These are phyloP conservation scores for Gnomoniopsis smithogilvyi DNA, from an alignment of 2,329 filamentous ascomycete genomes.

Conservation along the genomic window DNA sequence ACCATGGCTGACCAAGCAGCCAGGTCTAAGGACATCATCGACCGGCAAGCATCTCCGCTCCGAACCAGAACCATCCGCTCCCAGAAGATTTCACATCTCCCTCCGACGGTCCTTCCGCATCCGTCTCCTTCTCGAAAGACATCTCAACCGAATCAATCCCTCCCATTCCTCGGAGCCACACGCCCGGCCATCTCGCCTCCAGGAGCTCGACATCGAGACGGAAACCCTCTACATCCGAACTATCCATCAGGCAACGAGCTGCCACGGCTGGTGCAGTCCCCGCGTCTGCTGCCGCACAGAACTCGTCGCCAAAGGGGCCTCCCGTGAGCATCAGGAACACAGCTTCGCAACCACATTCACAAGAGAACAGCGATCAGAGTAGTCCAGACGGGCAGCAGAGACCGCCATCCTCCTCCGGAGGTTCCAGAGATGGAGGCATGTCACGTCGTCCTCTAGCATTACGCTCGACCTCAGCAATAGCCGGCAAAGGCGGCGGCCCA, in stretches of 20 bases:
- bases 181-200: constrained; percentile 57
- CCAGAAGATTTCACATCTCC: constrained; percentile 48
- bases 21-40: constrained; percentile 22
- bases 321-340: constrained; percentile 13
- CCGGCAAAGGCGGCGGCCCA: constrained; percentile 29
- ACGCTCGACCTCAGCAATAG: constrained; percentile 54
- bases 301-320: constrained; percentile 18
- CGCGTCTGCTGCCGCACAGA: constrained; percentile 23
- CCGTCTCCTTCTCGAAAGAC: constrained; percentile 22
- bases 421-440: constrained; percentile 24
- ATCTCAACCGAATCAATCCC: constrained; percentile 26
- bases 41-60: constrained; percentile 31
- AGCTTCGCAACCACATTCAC: no score
- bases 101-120: constrained; percentile 22
- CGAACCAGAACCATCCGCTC: constrained; percentile 48
- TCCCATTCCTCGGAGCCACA: constrained; percentile 54
- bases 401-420: constrained; percentile 24
- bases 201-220: constrained; percentile 52
- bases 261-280: constrained; percentile 41
- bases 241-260: constrained; percentile 51
- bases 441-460: constrained; percentile 41
- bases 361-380: constrained; percentile 21
- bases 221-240: constrained; percentile 43
- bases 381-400: constrained; percentile 25
- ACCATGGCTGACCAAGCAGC: constrained; percentile 42